phyloP scores from a whole-genome alignment of 345 rosid genomes.

The Leavenworthia alabamica region DNA sequence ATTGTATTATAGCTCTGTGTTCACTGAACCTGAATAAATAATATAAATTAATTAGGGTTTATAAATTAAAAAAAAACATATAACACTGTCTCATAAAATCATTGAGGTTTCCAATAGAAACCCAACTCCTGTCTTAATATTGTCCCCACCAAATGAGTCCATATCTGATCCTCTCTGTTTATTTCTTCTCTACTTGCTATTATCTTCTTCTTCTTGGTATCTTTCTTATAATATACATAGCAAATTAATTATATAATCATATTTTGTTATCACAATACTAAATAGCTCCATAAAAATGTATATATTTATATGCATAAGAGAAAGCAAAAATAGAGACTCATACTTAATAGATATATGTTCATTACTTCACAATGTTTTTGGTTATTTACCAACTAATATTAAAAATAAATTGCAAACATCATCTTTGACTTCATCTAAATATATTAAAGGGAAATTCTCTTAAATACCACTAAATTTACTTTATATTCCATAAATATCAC shows the following conservation, averaged over 20 bases:
- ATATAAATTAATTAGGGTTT: background rate
- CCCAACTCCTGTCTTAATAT: background rate
- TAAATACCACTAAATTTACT: no score
- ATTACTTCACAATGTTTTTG: background rate
- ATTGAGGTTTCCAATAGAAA: background rate
- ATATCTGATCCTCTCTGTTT: background rate
- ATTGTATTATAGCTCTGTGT: background rate
- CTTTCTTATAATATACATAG: background rate
- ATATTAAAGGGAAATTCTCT: no score
- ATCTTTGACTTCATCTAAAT: background rate
- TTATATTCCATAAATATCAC: no score
- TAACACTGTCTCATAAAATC: background rate
- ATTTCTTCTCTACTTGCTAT: background rate
- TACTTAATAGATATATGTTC: background rate
- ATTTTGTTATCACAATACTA: background rate
- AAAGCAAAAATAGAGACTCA: background rate
- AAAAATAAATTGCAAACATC: background rate
- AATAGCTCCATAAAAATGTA: background rate
- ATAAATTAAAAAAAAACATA: background rate
- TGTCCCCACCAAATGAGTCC: conserved; percentile 11
- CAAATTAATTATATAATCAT: background rate
- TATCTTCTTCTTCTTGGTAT: background rate
- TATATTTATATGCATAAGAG: background rate
- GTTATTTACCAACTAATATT: background rate
- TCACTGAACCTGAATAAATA: background rate